Evolutionary conservation across 345 rosid species (phyloP).

Genomic region (Hibiscus trionum): DNA sequence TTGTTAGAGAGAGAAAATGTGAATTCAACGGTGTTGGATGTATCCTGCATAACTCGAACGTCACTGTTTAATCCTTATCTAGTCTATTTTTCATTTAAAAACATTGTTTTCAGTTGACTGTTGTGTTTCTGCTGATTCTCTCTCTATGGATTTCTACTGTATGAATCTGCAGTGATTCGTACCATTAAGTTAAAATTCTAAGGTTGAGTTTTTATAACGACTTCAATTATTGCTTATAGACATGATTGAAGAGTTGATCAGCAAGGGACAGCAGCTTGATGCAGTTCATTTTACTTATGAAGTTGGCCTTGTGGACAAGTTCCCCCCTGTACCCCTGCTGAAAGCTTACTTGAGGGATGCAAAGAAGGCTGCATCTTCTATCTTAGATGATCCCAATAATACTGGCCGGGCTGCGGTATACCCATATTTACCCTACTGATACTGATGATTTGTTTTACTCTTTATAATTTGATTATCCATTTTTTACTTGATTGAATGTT

Average conservation of each 20-base stretch:
- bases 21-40: not conserved
- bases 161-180: not conserved
- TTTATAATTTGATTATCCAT: not conserved
- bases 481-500: constrained; percentile 5
- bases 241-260: constrained; percentile 80
- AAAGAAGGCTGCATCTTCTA: constrained; percentile 76
- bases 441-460: not conserved
- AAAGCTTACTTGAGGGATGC: constrained; percentile 83
- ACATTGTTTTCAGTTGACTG: not conserved
- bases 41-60: not conserved
- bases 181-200: not conserved
- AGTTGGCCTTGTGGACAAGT: constrained; percentile 77
- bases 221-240: constrained; percentile 32
- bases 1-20: not conserved
- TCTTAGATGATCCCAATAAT: constrained; percentile 80
- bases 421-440: not conserved
- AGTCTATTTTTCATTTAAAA: not conserved
- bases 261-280: constrained; percentile 95
- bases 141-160: not conserved
- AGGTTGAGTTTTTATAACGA: constrained; percentile 4
- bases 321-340: constrained; percentile 83
- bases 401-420: constrained; percentile 80
- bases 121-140: not conserved
- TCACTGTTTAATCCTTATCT: not conserved
- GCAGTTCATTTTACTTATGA: constrained; percentile 97